Evolutionary conservation across 129 eudicot species (phyloP).

Genomic region (Flaveria bidentis): DNA sequence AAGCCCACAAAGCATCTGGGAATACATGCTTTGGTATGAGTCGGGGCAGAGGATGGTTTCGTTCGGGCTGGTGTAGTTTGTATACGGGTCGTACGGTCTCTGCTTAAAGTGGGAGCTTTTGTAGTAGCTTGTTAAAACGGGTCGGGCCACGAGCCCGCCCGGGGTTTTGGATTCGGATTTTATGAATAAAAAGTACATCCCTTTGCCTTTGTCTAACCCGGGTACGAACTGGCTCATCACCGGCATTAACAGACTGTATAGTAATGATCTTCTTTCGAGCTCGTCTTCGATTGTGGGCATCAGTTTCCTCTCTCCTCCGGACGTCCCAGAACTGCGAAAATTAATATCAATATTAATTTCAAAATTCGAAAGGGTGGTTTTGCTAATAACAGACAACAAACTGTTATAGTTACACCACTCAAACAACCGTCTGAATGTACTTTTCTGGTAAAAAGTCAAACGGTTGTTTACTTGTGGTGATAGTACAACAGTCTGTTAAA

Average conservation of each 20-base stretch:
- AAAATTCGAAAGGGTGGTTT: no score
- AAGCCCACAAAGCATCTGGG: constrained; percentile 75
- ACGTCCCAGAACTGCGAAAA: constrained; percentile 69
- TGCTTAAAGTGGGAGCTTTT: constrained; percentile 62
- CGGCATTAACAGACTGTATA: constrained; percentile 68
- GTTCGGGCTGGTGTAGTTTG: constrained; percentile 77
- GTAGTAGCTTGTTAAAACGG: constrained; percentile 75
- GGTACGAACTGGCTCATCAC: constrained; percentile 70
- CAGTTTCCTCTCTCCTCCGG: constrained; percentile 81
- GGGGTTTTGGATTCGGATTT: constrained; percentile 76
- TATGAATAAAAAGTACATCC: constrained; percentile 72
- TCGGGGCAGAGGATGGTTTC: constrained; percentile 73
- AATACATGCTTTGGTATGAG: constrained; percentile 82
- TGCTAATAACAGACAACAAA: no score
- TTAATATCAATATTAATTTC: neutral
- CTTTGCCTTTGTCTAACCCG: constrained; percentile 76
- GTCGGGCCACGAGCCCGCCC: constrained; percentile 69
- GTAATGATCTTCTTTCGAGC: constrained; percentile 56
- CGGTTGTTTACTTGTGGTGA: no score
- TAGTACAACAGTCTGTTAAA: neutral
- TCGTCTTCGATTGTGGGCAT: constrained; percentile 80
- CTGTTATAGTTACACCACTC: no score
- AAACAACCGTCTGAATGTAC: no score
- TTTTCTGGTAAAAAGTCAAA: no score
- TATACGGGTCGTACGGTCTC: constrained; percentile 67